Percentiles rank a stretch among this genome's conserved stretches.
phyloP scores from a whole-genome alignment of 2,329 filamentous ascomycete species.

The Lecanicillium sp. region DNA sequence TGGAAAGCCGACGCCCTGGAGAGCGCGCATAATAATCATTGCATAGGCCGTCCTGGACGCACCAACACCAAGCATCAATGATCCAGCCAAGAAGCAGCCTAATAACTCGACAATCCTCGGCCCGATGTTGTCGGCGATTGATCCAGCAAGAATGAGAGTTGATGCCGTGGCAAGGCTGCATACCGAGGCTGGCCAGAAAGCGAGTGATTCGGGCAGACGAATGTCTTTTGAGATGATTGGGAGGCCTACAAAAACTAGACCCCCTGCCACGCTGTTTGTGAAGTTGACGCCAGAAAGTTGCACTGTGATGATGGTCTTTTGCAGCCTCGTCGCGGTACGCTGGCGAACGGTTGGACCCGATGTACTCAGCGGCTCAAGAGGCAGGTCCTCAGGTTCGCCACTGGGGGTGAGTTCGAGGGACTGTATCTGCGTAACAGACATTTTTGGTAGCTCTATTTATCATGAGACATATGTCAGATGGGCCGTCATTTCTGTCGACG shows the following conservation, averaged over 20 bases:
- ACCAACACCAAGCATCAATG: slow-evolving; percentile 23
- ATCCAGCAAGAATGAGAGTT: slow-evolving; percentile 28
- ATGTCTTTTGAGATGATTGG: slow-evolving; percentile 32
- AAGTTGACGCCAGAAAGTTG: slow-evolving; percentile 18
- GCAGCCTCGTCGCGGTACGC: too few relatives aligned
- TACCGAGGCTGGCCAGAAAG: slow-evolving; percentile 32
- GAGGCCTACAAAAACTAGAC: slow-evolving; percentile 30
- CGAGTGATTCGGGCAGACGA: slow-evolving; percentile 21
- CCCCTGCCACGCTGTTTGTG: slow-evolving; percentile 18
- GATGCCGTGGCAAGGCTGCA: slow-evolving; percentile 27
- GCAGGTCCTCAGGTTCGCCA: too few relatives aligned
- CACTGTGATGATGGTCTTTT: slow-evolving; percentile 5
- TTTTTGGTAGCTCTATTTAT: too few relatives aligned
- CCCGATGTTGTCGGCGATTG: slow-evolving; percentile 29
- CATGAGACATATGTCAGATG: too few relatives aligned
- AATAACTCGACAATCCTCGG: slow-evolving; percentile 22
- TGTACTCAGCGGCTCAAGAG: too few relatives aligned
- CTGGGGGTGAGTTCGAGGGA: too few relatives aligned
- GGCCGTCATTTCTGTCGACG: too few relatives aligned
- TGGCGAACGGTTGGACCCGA: too few relatives aligned
- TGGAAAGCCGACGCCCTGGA: slow-evolving; percentile 31
- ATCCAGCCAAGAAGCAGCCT: slow-evolving; percentile 22
- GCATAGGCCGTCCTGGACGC: slow-evolving; percentile 21
- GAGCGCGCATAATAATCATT: slow-evolving; percentile 28
- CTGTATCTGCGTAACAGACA: too few relatives aligned